Evolutionary conservation across 2,329 filamentous ascomycete genomes (phyloP).

Genomic region (Spiromastix sp.): DNA sequence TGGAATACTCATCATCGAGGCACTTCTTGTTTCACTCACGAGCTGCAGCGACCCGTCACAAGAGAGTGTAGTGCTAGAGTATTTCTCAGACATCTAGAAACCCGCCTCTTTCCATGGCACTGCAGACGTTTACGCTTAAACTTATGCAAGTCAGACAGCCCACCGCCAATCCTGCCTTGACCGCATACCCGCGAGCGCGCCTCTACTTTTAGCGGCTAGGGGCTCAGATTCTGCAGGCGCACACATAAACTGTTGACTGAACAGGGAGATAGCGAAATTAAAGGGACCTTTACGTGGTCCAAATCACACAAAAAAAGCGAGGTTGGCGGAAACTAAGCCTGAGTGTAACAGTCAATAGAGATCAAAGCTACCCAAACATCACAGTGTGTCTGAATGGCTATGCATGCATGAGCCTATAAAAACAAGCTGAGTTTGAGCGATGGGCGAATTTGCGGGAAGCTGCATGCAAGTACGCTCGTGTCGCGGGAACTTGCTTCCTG

Average conservation of each 20-base stretch:
- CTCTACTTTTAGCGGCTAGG: not conserved
- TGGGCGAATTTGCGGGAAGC: too few relatives aligned
- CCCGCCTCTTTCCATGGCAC: conserved; percentile 4
- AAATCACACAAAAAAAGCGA: too few relatives aligned
- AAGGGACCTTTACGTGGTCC: too few relatives aligned
- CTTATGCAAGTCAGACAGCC: not conserved
- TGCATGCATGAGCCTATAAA: too few relatives aligned
- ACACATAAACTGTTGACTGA: too few relatives aligned
- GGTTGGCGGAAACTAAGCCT: too few relatives aligned
- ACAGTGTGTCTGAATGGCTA: too few relatives aligned
- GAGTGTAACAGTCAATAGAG: too few relatives aligned
- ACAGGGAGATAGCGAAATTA: too few relatives aligned
- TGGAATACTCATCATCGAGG: conserved; percentile 7
- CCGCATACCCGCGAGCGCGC: not conserved
- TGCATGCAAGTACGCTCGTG: conserved; percentile 3
- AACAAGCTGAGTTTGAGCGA: too few relatives aligned
- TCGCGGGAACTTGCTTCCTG: conserved; percentile 4
- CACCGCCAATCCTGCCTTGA: not conserved
- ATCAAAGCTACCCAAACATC: too few relatives aligned
- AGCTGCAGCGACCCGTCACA: conserved; percentile 8
- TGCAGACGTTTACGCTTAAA: conserved; percentile 1
- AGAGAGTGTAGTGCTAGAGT: conserved; percentile 1
- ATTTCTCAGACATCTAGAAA: conserved; percentile 6
- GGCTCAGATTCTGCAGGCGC: too few relatives aligned
- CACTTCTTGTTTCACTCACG: conserved; percentile 6